Conservation (phyloP, 2,329 filamentous ascomycete genomes). For the Epichloe aotearoae region DNA sequence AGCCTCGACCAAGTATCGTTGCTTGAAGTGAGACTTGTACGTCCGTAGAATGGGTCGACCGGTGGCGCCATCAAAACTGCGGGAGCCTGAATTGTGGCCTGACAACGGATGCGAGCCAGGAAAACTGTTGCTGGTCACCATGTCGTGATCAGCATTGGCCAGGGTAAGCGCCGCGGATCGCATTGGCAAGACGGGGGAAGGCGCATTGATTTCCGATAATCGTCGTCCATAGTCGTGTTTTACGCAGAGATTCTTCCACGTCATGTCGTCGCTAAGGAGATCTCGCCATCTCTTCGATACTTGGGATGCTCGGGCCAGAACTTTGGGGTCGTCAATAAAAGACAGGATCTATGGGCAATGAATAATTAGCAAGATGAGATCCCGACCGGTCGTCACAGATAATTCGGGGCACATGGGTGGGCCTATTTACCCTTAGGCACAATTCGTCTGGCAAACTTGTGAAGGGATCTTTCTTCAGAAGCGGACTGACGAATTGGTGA, state of each 20-base stretch:
- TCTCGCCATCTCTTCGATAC: constrained; percentile 94
- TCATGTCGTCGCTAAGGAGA: constrained; percentile 88
- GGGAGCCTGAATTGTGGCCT: constrained; percentile 26
- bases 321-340: constrained; percentile 93
- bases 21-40: constrained; percentile 96
- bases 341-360: constrained; percentile 57
- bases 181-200: constrained; percentile 16
- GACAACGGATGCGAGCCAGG: constrained; percentile 28
- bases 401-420: background rate
- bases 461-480: constrained; percentile 94
- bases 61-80: constrained; percentile 41
- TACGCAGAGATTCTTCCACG: constrained; percentile 94
- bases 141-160: constrained; percentile 23
- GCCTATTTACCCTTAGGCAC: constrained; percentile 60
- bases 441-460: constrained; percentile 84
- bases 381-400: too few species aligned
- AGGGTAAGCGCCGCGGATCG: constrained; percentile 18
- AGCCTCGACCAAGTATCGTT: constrained; percentile 91
- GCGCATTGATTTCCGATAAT: constrained; percentile 36
- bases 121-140: constrained; percentile 27
- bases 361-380: constrained; percentile 6
- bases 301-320: constrained; percentile 82
- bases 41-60: constrained; percentile 56
- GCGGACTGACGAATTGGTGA: constrained; percentile 84
- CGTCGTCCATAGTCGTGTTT: constrained; percentile 75